Base-by-base conservation (phyloP, 1,284 basidiomycete species). In the Boletus smithii region DNA sequence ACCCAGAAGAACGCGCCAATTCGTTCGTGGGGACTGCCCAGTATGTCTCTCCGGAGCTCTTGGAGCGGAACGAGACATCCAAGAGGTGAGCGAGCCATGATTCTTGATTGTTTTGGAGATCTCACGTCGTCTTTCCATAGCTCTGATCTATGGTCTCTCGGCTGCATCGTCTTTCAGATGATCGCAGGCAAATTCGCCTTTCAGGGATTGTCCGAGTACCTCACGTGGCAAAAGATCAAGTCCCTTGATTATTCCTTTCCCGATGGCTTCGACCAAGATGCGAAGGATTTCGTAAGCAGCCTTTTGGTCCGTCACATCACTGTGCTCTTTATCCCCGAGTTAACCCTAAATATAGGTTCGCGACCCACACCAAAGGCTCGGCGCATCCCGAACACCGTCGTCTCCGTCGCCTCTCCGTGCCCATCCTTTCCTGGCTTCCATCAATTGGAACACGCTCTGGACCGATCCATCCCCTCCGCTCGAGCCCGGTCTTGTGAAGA, bases 1-100 rank as follows among this genome's bases (percentile, higher is more conserved):
- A 48, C 26, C 5, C 56, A 77, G 77, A 67, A 44, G 72, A 79
- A 57, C 72, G 75, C 20, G 76, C 85, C 10, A 84, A 81, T 53
- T 93, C 91, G 0, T 99, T 97, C 69, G 97, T 99, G 18, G 95
- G 95, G 9, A 97, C 95, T 1, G 92, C 95, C 0, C 93, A 97
- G 59, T 99, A 98, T 63, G 90, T 97, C 49, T 87, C 90, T 9
- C 95, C 95, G 1, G 95, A 99, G 68, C 76, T 99, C 9, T 72
- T 99, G 17, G 81, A 86, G 48, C 78, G 80, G 39, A 86, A 87
- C 53, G 80, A 82, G 61, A 85, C 84, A 13, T 85, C 81, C 54
- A 80, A 76, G 67, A 83, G 83, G 86, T 85, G 49, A 43, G 44
- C 51, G 23, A 20, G 18, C 42, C 33, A 13, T 41, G 22, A 4